A percentile compares a stretch with the other conserved stretches of the same genome.
Conservation (phyloP, 1,139 yeast species). For the Tardiomyces depauwii region DNA sequence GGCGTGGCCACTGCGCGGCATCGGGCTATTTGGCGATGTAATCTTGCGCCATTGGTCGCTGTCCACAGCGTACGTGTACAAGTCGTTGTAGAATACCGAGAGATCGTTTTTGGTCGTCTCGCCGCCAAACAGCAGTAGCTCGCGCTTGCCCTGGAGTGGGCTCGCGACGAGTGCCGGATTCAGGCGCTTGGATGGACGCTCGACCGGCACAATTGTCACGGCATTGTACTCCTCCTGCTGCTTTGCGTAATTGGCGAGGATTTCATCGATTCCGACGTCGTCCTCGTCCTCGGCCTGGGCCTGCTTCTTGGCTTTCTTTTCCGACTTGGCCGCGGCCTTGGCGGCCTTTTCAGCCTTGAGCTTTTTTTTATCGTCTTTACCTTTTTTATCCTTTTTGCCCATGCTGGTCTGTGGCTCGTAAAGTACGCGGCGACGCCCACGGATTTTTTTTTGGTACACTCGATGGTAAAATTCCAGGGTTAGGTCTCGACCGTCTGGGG, state of each 20-base stretch:
- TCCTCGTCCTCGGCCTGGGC: conserved; percentile 76
- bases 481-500: too few relatives aligned
- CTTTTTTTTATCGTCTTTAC: conserved; percentile 87
- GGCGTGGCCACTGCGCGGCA: conserved; percentile 89
- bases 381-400: conserved; percentile 59
- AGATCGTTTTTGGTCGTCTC: conserved; percentile 42
- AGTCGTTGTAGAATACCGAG: conserved; percentile 72
- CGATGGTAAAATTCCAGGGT: too few relatives aligned
- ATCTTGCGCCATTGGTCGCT: conserved; percentile 73
- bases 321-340: conserved; percentile 67
- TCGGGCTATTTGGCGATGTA: conserved; percentile 76
- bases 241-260: conserved; percentile 63
- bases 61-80: conserved; percentile 62
- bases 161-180: conserved; percentile 68
- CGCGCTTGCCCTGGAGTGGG: conserved; percentile 67
- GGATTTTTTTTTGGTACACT: too few relatives aligned
- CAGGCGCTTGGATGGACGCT: conserved; percentile 55
- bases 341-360: conserved; percentile 75
- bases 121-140: conserved; percentile 82
- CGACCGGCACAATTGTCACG: conserved; percentile 46
- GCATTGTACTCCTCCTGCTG: conserved; percentile 67
- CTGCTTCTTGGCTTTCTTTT: conserved; percentile 57
- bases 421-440: too few relatives aligned
- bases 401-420: too few relatives aligned
- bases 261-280: conserved; percentile 78